These are phyloP conservation scores for Heliocybe sulcata DNA, from an alignment of 1,284 basidiomycete genomes.

Conservation along the genomic window DNA sequence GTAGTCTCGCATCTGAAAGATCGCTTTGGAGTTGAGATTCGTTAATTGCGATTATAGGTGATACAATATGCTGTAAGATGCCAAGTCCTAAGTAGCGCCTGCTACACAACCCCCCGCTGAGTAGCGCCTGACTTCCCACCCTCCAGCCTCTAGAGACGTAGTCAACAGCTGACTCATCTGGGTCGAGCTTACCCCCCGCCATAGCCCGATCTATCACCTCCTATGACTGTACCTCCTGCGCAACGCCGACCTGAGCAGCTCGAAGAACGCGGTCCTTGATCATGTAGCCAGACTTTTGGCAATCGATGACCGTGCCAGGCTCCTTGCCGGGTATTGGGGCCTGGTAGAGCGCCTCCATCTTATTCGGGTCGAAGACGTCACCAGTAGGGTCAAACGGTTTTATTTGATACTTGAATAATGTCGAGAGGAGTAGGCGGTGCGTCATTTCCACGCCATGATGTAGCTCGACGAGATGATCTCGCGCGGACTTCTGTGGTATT, in stretches of 20 bases:
- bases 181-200: constrained; percentile 4
- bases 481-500: constrained; percentile 41
- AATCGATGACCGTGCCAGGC: constrained; percentile 87
- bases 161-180: neutral
- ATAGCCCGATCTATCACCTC: constrained; percentile 15
- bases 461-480: constrained; percentile 62
- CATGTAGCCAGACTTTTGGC: constrained; percentile 87
- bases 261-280: constrained; percentile 90
- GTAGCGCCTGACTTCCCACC: neutral
- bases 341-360: constrained; percentile 94
- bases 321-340: constrained; percentile 86
- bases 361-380: constrained; percentile 91
- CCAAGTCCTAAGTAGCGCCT: neutral
- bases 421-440: constrained; percentile 83
- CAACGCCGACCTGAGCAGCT: constrained; percentile 96
- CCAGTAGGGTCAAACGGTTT: constrained; percentile 89
- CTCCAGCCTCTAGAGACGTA: neutral
- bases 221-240: constrained; percentile 52
- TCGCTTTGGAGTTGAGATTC: constrained; percentile 75
- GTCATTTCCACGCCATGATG: constrained; percentile 90
- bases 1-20: constrained; percentile 47
- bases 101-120: neutral
- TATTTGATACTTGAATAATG: constrained; percentile 88
- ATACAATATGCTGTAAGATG: constrained; percentile 13
- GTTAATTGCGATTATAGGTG: constrained; percentile 26